A percentile compares a stretch with the other conserved stretches of the same genome.
Conservation (phyloP, 2,329 filamentous ascomycete species). For the Penicillium janthinellum region DNA sequence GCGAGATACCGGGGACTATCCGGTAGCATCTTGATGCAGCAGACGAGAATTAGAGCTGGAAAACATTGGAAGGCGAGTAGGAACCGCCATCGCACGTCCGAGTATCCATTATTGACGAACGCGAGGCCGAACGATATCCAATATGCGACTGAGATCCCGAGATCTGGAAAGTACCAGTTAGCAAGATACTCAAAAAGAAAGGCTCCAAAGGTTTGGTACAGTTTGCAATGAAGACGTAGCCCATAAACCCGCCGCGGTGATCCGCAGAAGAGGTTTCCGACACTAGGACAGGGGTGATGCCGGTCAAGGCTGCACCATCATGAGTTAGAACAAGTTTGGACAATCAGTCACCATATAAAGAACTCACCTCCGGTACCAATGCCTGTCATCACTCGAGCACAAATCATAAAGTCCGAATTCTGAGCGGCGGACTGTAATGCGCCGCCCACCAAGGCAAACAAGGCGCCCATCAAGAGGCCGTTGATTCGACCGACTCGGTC, state of each 20-base stretch:
- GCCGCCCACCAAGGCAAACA: conserved; percentile 54
- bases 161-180: conserved; percentile 32
- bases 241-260: conserved; percentile 51
- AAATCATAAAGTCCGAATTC: conserved; percentile 52
- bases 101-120: conserved; percentile 37
- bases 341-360: background rate
- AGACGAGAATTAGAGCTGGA: conserved; percentile 30
- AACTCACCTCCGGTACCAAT: conserved; percentile 52
- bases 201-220: conserved; percentile 27
- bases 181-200: background rate
- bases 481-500: conserved; percentile 58
- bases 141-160: conserved; percentile 50
- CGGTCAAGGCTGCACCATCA: conserved; percentile 42
- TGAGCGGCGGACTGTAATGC: conserved; percentile 51
- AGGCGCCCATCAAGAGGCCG: conserved; percentile 50
- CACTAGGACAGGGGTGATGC: conserved; percentile 53
- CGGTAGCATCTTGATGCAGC: conserved; percentile 36
- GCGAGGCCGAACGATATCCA: conserved; percentile 43
- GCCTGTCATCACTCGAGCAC: conserved; percentile 54
- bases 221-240: conserved; percentile 56
- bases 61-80: conserved; percentile 39
- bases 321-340: background rate
- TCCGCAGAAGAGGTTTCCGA: conserved; percentile 52
- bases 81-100: conserved; percentile 39
- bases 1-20: conserved; percentile 38